Percentiles rank a stretch among this genome's conserved stretches.
Evolutionary conservation across 257 asterid species (phyloP).

Genomic region (Nicotiana tomentosiformis): DNA sequence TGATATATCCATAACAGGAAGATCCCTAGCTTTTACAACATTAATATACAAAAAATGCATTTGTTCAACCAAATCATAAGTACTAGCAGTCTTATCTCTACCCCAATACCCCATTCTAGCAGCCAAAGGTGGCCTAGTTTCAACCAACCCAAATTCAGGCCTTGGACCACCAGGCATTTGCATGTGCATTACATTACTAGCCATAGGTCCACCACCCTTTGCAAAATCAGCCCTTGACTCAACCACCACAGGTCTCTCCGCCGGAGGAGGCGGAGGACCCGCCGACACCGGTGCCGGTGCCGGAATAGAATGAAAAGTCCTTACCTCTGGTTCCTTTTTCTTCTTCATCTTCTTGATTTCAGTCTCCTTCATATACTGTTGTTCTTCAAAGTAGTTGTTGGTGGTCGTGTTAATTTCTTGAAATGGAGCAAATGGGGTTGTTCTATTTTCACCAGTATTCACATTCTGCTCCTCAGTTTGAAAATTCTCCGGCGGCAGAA

Average conservation of each 20-base stretch:
- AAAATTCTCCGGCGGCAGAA: background rate
- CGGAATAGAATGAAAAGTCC: conserved; percentile 51
- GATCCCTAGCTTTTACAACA: conserved; percentile 76
- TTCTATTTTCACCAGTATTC: conserved; percentile 16
- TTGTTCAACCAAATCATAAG: conserved; percentile 87
- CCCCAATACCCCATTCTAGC: conserved; percentile 95
- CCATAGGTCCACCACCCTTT: conserved; percentile 27
- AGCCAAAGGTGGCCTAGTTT: conserved; percentile 83
- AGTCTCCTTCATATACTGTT: conserved; percentile 34
- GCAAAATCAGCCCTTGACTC: conserved; percentile 43
- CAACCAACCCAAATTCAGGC: conserved; percentile 77
- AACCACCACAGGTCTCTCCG: conserved; percentile 25
- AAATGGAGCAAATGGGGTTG: conserved; percentile 11
- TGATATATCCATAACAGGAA: conserved; percentile 62
- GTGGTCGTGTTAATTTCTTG: conserved; percentile 25
- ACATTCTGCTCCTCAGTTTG: conserved; percentile 14
- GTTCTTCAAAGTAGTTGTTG: conserved; percentile 34
- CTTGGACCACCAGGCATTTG: conserved; percentile 46
- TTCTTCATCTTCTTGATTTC: conserved; percentile 38
- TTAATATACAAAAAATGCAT: conserved; percentile 61
- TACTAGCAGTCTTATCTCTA: conserved; percentile 80
- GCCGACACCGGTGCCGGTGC: conserved; percentile 31
- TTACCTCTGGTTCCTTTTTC: conserved; percentile 48
- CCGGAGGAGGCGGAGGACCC: conserved; percentile 27
- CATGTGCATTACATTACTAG: conserved; percentile 53